Base-by-base conservation (phyloP, 164 flowering plant genomes). In the Paratinospora sagittata region DNA sequence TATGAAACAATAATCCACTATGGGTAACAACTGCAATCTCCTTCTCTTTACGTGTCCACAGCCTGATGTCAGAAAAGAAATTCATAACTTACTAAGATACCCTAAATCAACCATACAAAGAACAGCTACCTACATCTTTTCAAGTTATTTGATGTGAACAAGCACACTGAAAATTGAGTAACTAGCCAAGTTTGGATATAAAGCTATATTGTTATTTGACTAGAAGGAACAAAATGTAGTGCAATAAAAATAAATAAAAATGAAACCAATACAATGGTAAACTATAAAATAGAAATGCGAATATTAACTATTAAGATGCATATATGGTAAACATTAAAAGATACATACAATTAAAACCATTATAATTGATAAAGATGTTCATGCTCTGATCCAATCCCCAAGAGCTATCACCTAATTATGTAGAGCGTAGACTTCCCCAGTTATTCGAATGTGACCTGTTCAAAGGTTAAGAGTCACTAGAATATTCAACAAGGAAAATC, bases 11-110 rank as follows among this genome's bases (percentile, higher is more conserved):
- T 79, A 90, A 89, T 27, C 92, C 93, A 77, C 98, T 87, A 78
- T 91, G 98, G 62, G 86, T 81, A 68, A 91, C 98, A 72, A 93
- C 72, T 24, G 91, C 98, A 75, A 93, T 91, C 81, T 93, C 97
- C 83, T 88, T 91, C 80, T 93, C 98, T 76, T 86, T 73, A 49
- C 93, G 80, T 36, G 92, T 88, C 92, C 88, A 93, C 78, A 91
- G 71, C 98, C 98, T 89, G 43, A 70, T 21, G n/a, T 41, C 49
- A 27, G 24, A 70, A 24, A 70, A 61, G 41, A n/a, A 33, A 19
- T 21, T 10, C 23, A 37, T 69, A 52, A 47, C 55, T 47, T 47
- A 47, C 2, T 43, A 43, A 10, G 57, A 49, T 10, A 0, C 17
- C 4, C 19, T 14, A 49, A 49, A 49, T 49, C 57, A 49, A 49